phyloP scores from a whole-genome alignment of 768 basidiomycete species.

The Termitomyces sp. region DNA sequence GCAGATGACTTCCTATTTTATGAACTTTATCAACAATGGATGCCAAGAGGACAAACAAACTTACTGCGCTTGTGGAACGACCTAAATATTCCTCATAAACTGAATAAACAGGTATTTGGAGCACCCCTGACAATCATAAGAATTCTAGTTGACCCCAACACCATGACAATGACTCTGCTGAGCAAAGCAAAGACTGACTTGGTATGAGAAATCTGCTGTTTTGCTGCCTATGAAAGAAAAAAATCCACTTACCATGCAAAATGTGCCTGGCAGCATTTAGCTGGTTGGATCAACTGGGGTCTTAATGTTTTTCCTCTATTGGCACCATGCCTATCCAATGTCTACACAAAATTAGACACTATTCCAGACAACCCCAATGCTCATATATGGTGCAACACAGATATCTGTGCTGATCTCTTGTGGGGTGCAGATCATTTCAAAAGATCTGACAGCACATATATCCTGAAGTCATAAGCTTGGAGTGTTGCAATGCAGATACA shows the following conservation, averaged over 20 bases:
- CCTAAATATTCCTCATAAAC: not conserved
- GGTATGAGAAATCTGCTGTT: constrained; percentile 5
- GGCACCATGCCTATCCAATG: constrained; percentile 21
- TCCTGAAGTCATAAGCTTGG: constrained; percentile 9
- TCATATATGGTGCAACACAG: constrained; percentile 20
- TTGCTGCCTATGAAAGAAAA: constrained; percentile 5
- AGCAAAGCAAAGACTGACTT: constrained; percentile 5
- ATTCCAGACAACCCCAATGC: constrained; percentile 18
- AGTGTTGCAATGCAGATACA: not conserved
- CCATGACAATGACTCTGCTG: constrained; percentile 24
- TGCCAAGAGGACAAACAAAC: not conserved
- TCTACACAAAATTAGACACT: constrained; percentile 18
- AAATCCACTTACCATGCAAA: not conserved
- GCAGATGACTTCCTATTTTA: not conserved
- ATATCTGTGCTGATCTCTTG: not conserved
- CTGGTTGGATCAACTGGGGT: constrained; percentile 37
- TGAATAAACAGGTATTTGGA: constrained; percentile 18
- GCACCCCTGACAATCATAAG: constrained; percentile 31
- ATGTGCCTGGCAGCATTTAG: constrained; percentile 23
- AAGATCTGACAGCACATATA: constrained; percentile 16
- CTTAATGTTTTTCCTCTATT: constrained; percentile 33
- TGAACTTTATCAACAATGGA: not conserved
- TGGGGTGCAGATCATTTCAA: constrained; percentile 29
- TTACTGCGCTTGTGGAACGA: not conserved
- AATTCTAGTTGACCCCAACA: constrained; percentile 31